Evolutionary conservation across 768 basidiomycete species (phyloP).

Genomic region (Grammothele lineata): DNA sequence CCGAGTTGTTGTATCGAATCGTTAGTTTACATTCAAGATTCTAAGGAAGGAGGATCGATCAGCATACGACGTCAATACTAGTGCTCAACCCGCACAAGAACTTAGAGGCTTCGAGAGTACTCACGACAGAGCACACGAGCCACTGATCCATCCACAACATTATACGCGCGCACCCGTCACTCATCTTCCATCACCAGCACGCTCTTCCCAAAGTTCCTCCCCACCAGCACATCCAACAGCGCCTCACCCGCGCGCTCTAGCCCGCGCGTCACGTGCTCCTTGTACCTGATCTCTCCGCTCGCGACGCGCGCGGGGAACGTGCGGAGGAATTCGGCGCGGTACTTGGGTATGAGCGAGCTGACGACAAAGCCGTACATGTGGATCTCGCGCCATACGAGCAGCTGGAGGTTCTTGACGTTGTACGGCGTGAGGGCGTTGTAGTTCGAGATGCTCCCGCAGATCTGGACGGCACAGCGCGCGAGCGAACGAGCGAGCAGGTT

Average conservation of each 20-base stretch:
- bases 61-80: no score
- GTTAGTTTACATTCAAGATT: no score
- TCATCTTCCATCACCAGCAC: slow-evolving; percentile 30
- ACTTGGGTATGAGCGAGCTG: slow-evolving; percentile 19
- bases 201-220: slow-evolving; percentile 32
- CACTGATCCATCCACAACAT: no score
- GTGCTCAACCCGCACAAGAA: no score
- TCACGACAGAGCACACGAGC: no score
- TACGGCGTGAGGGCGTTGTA: slow-evolving; percentile 20
- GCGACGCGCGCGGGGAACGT: slow-evolving; percentile 28
- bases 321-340: slow-evolving; percentile 26
- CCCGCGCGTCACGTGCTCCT: slow-evolving; percentile 29
- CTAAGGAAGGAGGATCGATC: no score
- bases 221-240: slow-evolving; percentile 30
- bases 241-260: slow-evolving; percentile 32
- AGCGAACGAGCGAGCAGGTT: background rate
- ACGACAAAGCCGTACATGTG: slow-evolving; percentile 30
- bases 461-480: background rate
- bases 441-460: background rate
- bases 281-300: slow-evolving; percentile 32
- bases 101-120: no score
- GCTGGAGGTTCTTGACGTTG: slow-evolving; percentile 22
- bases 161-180: slow-evolving; percentile 14
- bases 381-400: slow-evolving; percentile 25
- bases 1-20: no score